Evolutionary conservation across 225 moss, liverwort and hornwort genomes (phyloP).

Genomic region (Polytrichum formosum): DNA sequence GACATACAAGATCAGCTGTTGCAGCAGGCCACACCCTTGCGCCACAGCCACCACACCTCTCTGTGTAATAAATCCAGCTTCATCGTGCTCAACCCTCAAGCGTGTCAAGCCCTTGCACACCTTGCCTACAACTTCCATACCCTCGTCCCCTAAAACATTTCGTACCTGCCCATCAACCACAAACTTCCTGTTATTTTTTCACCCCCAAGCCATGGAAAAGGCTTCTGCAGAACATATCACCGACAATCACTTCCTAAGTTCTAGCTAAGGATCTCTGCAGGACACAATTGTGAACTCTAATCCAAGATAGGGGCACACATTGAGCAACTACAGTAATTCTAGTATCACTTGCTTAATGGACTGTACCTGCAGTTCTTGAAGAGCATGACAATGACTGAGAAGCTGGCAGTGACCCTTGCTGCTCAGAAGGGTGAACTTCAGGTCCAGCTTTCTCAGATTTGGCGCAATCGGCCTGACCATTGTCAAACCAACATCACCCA

Average conservation of each 20-base stretch:
- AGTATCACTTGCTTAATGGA: no score
- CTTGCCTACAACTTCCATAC: slow-evolving; percentile 50
- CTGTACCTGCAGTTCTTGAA: slow-evolving; percentile 76
- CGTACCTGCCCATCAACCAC: slow-evolving; percentile 47
- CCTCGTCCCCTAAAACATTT: slow-evolving; percentile 66
- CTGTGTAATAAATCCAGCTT: slow-evolving; percentile 63
- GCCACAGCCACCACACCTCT: slow-evolving; percentile 65
- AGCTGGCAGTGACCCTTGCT: slow-evolving; percentile 54
- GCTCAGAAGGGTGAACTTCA: slow-evolving; percentile 55
- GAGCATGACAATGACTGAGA: slow-evolving; percentile 56
- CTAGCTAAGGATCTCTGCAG: neutral
- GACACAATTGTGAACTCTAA: neutral
- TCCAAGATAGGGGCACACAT: neutral
- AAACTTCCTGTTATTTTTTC: neutral
- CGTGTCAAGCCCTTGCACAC: slow-evolving; percentile 57
- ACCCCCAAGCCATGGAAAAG: neutral
- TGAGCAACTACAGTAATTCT: neutral
- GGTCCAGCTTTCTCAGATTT: slow-evolving; percentile 69
- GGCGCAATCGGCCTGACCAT: slow-evolving; percentile 45
- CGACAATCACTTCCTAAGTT: no score
- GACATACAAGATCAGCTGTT: slow-evolving; percentile 61
- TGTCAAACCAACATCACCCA: slow-evolving; percentile 48
- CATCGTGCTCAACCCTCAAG: slow-evolving; percentile 66
- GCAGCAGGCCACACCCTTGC: slow-evolving; percentile 66
- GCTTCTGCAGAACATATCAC: neutral